Evolutionary conservation across 768 basidiomycete genomes (phyloP), one percentile per base, ranked within the genome.

Genomic region (Coprinopsis marcescibilis): DNA sequence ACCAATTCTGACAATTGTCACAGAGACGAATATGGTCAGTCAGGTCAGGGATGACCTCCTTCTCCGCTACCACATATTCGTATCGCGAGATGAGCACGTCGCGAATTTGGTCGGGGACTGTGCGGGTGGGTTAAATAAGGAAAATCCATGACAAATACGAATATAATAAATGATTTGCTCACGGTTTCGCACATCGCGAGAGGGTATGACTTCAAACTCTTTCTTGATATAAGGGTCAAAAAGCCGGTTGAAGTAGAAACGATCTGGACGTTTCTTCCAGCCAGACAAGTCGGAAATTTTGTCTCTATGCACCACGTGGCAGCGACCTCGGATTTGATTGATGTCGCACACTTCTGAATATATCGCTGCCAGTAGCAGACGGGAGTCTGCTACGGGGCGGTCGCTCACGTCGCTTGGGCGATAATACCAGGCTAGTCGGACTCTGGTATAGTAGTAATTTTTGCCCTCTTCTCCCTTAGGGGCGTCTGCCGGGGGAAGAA

Each of bases 221-320:
- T 89, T 89, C 72, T 95, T 93, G 68, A 97, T 90, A 66, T 95
- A 97, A 43, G 93, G 92, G 70, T 98, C 95, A 62, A 95, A 99
- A 23, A 97, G 75, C 58, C 88, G 83, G 57, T 83, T 83, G 75
- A 93, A 99, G 73, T 94, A 96, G 75, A 99, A 99, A 54, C 89
- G 80, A 66, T 99, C 95, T 1, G 89, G 85, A 35, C 83, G 77
- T 65, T 89, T 89, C 72, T 93, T 97, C 91, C 91, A 97, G 4
- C 83, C 85, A 59, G 88, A 80, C 29, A 96, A 71, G 69, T 97
- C 89, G 40, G 89, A 83, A 57, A 95, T 93, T 71, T 92, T 91
- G 74, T 97, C 93, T 63, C 90, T 78, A 67, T 98, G 94, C 49
- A 85, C 80, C 59, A 99, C 96, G 66, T 85, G 81, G 75, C 96